Evolutionary conservation across 2,329 filamentous ascomycete genomes (phyloP).

Genomic region (Sordariomycetes sp.): DNA sequence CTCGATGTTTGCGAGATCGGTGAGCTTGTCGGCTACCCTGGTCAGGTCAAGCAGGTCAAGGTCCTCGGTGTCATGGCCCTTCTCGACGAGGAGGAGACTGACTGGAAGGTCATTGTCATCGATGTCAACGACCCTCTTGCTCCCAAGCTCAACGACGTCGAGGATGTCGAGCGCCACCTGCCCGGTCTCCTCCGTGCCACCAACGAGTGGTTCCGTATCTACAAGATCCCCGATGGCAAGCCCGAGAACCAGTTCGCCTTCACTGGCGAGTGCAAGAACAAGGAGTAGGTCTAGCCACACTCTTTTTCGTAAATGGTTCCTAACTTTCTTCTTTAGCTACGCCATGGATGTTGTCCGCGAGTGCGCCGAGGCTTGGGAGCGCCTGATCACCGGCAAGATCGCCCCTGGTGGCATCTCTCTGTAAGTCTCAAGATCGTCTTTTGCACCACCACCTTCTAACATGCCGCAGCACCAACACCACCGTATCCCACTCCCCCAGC

Average conservation of each 20-base stretch:
- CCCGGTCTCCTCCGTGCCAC: slow-evolving; percentile 94
- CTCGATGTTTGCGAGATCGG: slow-evolving; percentile 99
- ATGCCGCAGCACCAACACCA: slow-evolving; percentile 64
- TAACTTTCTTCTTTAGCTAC: slow-evolving; percentile 53
- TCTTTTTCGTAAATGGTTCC: slow-evolving; percentile 3
- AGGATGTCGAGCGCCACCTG: slow-evolving; percentile 97
- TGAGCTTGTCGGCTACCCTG: slow-evolving; percentile 90
- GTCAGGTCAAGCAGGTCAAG: slow-evolving; percentile 99
- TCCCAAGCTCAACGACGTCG: slow-evolving; percentile 92
- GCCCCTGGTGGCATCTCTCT: slow-evolving; percentile 67
- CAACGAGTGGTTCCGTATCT: slow-evolving; percentile 99
- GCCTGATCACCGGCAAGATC: slow-evolving; percentile 85
- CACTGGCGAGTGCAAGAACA: slow-evolving; percentile 99
- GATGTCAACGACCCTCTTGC: slow-evolving; percentile 96
- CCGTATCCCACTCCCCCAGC: slow-evolving; percentile 63
- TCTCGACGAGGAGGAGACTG: slow-evolving; percentile 98
- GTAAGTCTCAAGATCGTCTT: slow-evolving; percentile 60
- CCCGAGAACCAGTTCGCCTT: slow-evolving; percentile 99
- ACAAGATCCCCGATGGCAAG: slow-evolving; percentile 99
- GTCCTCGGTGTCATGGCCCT: slow-evolving; percentile 98
- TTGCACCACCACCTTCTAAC: slow-evolving; percentile 18
- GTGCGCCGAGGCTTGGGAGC: slow-evolving; percentile 96
- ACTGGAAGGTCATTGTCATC: slow-evolving; percentile 99
- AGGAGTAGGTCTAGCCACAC: slow-evolving; percentile 51
- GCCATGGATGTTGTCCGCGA: slow-evolving; percentile 92